phyloP scores from a whole-genome alignment of 164 flowering plant species.

The Buxus sempervirens region DNA sequence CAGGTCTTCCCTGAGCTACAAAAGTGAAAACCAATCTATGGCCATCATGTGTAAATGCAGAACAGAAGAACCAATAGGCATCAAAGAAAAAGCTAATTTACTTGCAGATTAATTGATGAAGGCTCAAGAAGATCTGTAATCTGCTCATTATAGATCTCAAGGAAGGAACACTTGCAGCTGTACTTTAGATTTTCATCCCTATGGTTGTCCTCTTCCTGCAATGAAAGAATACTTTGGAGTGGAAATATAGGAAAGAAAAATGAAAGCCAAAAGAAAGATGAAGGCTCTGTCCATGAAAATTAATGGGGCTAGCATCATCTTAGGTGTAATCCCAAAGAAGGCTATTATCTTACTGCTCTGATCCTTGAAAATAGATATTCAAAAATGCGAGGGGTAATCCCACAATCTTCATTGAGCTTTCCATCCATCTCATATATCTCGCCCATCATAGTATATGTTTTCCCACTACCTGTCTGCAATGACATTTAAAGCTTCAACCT shows the following conservation, averaged over 20 bases:
- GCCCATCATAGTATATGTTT: slow-evolving; percentile 96
- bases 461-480: slow-evolving; percentile 96
- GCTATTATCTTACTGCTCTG: slow-evolving; percentile 33
- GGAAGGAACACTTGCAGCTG: slow-evolving; percentile 87
- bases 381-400: slow-evolving; percentile 84
- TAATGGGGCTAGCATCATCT: background rate
- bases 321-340: too few relatives aligned
- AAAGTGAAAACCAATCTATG: slow-evolving; percentile 13
- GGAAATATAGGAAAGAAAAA: background rate
- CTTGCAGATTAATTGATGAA: slow-evolving; percentile 76
- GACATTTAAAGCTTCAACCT: slow-evolving; percentile 10
- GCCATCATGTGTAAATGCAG: slow-evolving; percentile 5
- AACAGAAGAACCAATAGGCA: background rate
- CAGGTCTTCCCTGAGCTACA: slow-evolving; percentile 83
- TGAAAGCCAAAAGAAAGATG: background rate
- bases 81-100: slow-evolving; percentile 26
- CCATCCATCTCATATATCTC: slow-evolving; percentile 56
- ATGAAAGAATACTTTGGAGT: slow-evolving; percentile 6
- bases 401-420: slow-evolving; percentile 55
- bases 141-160: slow-evolving; percentile 95
- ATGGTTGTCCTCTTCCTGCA: slow-evolving; percentile 74
- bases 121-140: slow-evolving; percentile 91
- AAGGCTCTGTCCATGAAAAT: background rate
- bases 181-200: slow-evolving; percentile 64
- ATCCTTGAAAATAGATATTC: slow-evolving; percentile 72